A percentile compares a stretch with the other conserved stretches of the same genome.
These are phyloP conservation scores for Haematococcus lacustris DNA, from an alignment of 139 green algal genomes.

Conservation along the genomic window DNA sequence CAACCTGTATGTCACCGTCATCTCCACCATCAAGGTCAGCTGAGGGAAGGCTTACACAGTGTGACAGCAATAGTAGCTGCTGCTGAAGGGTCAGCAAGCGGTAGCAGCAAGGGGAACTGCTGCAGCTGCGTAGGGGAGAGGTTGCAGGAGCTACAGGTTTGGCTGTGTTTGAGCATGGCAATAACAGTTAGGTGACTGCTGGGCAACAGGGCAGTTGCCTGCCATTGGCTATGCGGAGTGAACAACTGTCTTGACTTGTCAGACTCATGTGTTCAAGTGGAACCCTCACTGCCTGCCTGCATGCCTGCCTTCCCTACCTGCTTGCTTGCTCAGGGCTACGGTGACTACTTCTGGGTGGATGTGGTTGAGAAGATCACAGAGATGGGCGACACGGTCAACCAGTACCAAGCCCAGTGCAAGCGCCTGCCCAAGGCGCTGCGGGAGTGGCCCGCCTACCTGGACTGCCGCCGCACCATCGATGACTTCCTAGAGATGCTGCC, in stretches of 20 bases:
- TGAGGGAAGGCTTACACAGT: neutral
- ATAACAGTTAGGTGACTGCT: too few species aligned
- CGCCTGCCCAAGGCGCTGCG: constrained; percentile 85
- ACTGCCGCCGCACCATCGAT: constrained; percentile 78
- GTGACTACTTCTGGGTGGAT: constrained; percentile 83
- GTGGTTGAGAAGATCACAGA: constrained; percentile 83
- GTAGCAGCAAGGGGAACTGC: too few species aligned
- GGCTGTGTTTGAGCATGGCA: too few species aligned
- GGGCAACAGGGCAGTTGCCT: neutral
- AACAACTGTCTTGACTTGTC: too few species aligned
- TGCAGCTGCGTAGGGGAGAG: too few species aligned
- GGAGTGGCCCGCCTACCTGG: constrained; percentile 84
- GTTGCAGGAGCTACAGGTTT: too few species aligned
- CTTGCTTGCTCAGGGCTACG: constrained; percentile 58
- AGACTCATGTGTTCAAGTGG: neutral
- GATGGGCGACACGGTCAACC: constrained; percentile 69
- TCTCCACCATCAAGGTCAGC: constrained; percentile 80
- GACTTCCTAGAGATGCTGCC: constrained; percentile 86
- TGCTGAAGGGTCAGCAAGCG: too few species aligned
- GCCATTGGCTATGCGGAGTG: too few species aligned
- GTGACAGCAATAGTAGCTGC: too few species aligned
- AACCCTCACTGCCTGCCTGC: too few species aligned
- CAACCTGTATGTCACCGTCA: constrained; percentile 83
- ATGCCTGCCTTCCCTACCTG: too few species aligned
- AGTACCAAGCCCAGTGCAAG: constrained; percentile 70